These are phyloP conservation scores for Cicer judaicum DNA, from an alignment of 306 rosid species.

Conservation along the genomic window DNA sequence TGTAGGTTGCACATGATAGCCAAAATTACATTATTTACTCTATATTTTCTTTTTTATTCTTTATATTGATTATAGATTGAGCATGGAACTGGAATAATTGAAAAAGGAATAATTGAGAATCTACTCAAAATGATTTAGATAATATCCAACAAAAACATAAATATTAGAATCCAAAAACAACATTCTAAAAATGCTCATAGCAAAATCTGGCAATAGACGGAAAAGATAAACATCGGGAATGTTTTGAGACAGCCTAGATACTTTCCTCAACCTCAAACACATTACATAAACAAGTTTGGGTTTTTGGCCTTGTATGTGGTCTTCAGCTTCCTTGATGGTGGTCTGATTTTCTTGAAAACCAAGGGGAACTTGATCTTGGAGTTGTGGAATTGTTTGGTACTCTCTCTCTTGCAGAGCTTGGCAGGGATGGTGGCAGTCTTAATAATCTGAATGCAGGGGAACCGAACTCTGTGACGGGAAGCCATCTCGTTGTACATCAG, in stretches of 20 bases:
- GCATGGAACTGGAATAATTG: constrained; percentile 24
- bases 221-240: constrained; percentile 21
- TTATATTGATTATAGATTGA: constrained; percentile 13
- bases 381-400: constrained; percentile 87
- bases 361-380: constrained; percentile 91
- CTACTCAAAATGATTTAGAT: constrained; percentile 36
- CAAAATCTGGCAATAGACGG: constrained; percentile 37
- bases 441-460: constrained; percentile 86
- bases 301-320: constrained; percentile 88
- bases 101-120: neutral
- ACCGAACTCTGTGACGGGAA: constrained; percentile 89
- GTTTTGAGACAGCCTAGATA: neutral
- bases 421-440: constrained; percentile 87
- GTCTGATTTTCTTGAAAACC: constrained; percentile 82
- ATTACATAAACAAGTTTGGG: constrained; percentile 86
- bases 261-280: constrained; percentile 36
- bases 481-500: constrained; percentile 88
- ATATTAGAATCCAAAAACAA: constrained; percentile 25
- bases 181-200: constrained; percentile 29
- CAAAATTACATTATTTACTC: constrained; percentile 8
- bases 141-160: constrained; percentile 38
- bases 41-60: neutral
- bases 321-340: constrained; percentile 86
- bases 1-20: constrained; percentile 9
- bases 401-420: constrained; percentile 90